Base-by-base conservation (phyloP, 108 stramenopile species). In the Nitzschia putrida region DNA sequence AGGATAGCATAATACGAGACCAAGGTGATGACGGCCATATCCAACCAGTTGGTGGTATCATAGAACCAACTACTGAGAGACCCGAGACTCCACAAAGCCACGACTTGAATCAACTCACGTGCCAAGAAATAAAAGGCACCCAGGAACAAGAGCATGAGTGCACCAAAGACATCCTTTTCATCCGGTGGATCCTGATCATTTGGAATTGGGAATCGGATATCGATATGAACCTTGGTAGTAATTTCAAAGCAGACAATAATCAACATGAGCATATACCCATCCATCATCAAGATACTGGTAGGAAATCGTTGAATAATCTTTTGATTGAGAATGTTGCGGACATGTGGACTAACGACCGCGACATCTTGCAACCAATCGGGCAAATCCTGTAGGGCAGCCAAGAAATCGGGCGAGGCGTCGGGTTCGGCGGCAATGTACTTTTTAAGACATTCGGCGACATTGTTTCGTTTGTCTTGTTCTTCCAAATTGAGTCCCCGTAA, bases 291-390 rank as follows among this genome's bases (percentile, higher is more conserved):
- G 66, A 94, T 83, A 52, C 80, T 72, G 14, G 92, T 94, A 3
- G 89, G 92, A 61, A 94, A 94, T 4, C 89, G 70, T 68, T 84
- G 81, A 14, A 88, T 79, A 66, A 89, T 94, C 49, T 88, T 90
- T 60, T 82, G 69, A 61, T 94, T 94, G 51, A 94, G 58, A 25
- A 94, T 85, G 14, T 72, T 86, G 22, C 88, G 91, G 13, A 94
- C 90, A 53, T 90, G 88, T 37, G 85, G 80, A 56, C 64, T 80
- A 23, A 89, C 80, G 12, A 94, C 92, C 0, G 89, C 92, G 53
- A 85, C 85, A 53, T 94, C 89, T 57, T 83, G 82, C 40, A 94
- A 68, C 87, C 84, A 85, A 58, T 91, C 88, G 16, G 92, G 92
- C 29, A 90, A 72, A 52, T 83, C 81, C 73, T 94, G 92, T 6